Evolutionary conservation across 352 stramenopile species (phyloP).

Genomic region (Phytophthora pistaciae): DNA sequence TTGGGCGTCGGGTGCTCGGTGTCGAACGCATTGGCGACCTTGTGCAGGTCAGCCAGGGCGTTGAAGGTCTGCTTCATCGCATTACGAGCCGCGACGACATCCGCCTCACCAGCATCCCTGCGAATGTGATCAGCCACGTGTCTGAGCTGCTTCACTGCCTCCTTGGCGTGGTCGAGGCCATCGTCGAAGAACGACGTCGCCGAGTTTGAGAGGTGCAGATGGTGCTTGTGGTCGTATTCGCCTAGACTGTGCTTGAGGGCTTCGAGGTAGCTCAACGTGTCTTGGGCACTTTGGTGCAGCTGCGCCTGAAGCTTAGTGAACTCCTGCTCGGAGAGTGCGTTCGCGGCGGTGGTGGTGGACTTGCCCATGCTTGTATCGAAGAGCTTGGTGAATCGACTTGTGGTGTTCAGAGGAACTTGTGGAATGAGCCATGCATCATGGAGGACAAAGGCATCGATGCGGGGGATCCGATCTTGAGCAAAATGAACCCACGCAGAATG

Average conservation of each 20-base stretch:
- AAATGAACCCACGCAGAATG: constrained; percentile 25
- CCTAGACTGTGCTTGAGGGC: constrained; percentile 31
- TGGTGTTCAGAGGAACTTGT: constrained; percentile 5
- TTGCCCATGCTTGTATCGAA: constrained; percentile 29
- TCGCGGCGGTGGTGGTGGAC: constrained; percentile 1
- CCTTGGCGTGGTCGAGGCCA: constrained; percentile 38
- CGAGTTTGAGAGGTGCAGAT: constrained; percentile 32
- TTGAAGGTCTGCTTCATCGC: constrained; percentile 44
- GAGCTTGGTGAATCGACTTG: background rate
- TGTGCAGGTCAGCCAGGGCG: constrained; percentile 33
- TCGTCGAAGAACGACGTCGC: constrained; percentile 34
- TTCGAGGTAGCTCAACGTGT: constrained; percentile 28
- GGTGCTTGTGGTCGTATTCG: constrained; percentile 35
- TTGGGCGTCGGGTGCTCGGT: constrained; percentile 14
- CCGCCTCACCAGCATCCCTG: constrained; percentile 16
- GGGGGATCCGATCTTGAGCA: background rate
- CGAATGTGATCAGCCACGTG: constrained; percentile 28
- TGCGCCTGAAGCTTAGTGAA: constrained; percentile 36
- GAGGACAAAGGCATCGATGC: background rate
- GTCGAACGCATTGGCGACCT: constrained; percentile 39
- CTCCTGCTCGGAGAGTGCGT: constrained; percentile 25
- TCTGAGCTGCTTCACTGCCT: constrained; percentile 31
- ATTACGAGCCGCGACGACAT: constrained; percentile 18
- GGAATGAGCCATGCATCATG: constrained; percentile 10
- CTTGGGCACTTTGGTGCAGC: constrained; percentile 34